Evolutionary conservation across 352 stramenopile species (phyloP).

Genomic region (Globisporangium orthogonon): DNA sequence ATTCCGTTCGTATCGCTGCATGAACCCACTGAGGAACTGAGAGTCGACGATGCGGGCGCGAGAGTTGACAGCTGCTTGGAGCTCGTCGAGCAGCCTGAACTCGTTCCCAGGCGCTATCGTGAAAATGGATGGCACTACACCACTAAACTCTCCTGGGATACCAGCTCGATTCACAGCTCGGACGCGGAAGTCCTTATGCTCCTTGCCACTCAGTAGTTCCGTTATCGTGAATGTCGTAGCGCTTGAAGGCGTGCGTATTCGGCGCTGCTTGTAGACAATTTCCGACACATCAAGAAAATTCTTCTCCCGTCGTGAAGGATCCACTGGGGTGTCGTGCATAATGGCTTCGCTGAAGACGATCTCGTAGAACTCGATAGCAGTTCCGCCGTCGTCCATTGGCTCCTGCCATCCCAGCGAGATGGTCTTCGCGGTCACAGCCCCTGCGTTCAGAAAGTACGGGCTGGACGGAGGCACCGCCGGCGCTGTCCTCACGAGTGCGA

Average conservation of each 20-base stretch:
- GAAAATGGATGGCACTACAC: conserved; percentile 41
- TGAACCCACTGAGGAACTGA: conserved; percentile 73
- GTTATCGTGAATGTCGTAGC: conserved; percentile 29
- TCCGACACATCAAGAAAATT: conserved; percentile 52
- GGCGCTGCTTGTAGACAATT: conserved; percentile 43
- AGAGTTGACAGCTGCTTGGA: conserved; percentile 75
- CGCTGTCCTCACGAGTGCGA: conserved; percentile 26
- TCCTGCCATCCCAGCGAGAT: conserved; percentile 61
- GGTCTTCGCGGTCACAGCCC: conserved; percentile 47
- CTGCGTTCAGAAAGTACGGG: conserved; percentile 41
- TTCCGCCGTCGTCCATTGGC: conserved; percentile 51
- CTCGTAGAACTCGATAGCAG: conserved; percentile 58
- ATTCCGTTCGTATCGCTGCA: conserved; percentile 67
- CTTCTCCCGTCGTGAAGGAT: conserved; percentile 16
- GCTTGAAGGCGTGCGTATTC: conserved; percentile 42
- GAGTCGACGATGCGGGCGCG: conserved; percentile 63
- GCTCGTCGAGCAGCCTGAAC: conserved; percentile 62
- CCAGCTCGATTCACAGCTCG: conserved; percentile 52
- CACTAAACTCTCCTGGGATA: conserved; percentile 44
- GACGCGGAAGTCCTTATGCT: conserved; percentile 59
- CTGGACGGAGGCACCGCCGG: conserved; percentile 27
- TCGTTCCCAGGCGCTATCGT: conserved; percentile 65
- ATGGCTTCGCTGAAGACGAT: conserved; percentile 54
- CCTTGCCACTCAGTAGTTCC: conserved; percentile 51
- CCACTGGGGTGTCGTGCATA: conserved; percentile 37